phyloP scores from a whole-genome alignment of 2,329 filamentous ascomycete genomes.

The Myriosclerotinia duriaeana region DNA sequence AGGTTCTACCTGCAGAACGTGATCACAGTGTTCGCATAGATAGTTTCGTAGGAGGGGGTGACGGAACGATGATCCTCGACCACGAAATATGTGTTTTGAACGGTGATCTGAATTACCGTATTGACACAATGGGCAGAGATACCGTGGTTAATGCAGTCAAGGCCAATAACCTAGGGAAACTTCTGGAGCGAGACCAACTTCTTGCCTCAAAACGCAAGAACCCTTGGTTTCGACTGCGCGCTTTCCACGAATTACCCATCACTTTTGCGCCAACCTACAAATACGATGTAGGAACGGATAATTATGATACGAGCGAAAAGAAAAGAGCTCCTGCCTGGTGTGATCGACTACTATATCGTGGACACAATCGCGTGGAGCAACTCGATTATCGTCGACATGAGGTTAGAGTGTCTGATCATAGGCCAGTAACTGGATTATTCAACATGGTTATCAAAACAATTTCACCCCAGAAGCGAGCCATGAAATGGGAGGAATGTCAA shows the following conservation, averaged over 20 bases:
- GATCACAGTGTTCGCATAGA: slow-evolving; percentile 69
- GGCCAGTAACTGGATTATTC: slow-evolving; percentile 86
- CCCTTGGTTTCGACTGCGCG: slow-evolving; percentile 81
- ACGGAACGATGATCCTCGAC: slow-evolving; percentile 91
- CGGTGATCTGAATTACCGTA: slow-evolving; percentile 96
- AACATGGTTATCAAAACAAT: slow-evolving; percentile 82
- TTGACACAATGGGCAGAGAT: slow-evolving; percentile 94
- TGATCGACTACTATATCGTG: slow-evolving; percentile 83
- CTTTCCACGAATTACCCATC: slow-evolving; percentile 88
- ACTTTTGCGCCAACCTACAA: slow-evolving; percentile 96
- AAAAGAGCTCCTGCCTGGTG: slow-evolving; percentile 94
- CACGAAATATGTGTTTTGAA: slow-evolving; percentile 98
- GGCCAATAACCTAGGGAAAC: slow-evolving; percentile 75
- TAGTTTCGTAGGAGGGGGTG: slow-evolving; percentile 85
- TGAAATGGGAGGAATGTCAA: slow-evolving; percentile 71
- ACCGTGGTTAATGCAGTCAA: slow-evolving; percentile 85
- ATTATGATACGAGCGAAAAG: slow-evolving; percentile 93
- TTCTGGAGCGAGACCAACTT: slow-evolving; percentile 91
- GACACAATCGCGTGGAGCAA: slow-evolving; percentile 80
- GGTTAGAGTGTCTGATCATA: slow-evolving; percentile 85
- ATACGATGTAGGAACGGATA: slow-evolving; percentile 93
- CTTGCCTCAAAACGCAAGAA: slow-evolving; percentile 86
- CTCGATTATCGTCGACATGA: slow-evolving; percentile 87
- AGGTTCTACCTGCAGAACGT: slow-evolving; percentile 69
- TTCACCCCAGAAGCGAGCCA: slow-evolving; percentile 61